phyloP scores from a whole-genome alignment of 2,329 filamentous ascomycete genomes.

The Penicillium sp. region DNA sequence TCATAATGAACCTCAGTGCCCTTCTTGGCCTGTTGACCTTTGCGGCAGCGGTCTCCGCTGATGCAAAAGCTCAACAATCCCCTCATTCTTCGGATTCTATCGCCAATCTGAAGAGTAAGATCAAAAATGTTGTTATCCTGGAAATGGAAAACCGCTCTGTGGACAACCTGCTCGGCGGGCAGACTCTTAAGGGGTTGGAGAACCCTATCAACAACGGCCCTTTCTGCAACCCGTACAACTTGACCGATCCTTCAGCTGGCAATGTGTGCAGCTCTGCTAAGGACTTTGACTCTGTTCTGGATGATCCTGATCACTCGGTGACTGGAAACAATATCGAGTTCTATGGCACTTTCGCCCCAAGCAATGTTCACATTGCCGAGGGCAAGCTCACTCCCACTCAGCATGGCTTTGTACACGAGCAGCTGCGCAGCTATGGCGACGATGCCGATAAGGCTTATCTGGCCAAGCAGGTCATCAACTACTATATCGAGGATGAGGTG shows the following conservation, averaged over 20 bases:
- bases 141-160: constrained; percentile 49
- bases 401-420: constrained; percentile 46
- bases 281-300: constrained; percentile 44
- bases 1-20: constrained; percentile 24
- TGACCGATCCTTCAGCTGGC: constrained; percentile 32
- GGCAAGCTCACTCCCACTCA: constrained; percentile 34
- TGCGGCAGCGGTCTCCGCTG: constrained; percentile 21
- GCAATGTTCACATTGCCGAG: constrained; percentile 37
- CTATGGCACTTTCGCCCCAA: constrained; percentile 43
- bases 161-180: constrained; percentile 48
- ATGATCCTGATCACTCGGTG: constrained; percentile 47
- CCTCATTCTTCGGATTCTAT: constrained; percentile 19
- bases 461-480: constrained; percentile 46
- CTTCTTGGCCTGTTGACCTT: constrained; percentile 29
- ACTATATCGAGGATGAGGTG: constrained; percentile 47
- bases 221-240: constrained; percentile 45
- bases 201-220: constrained; percentile 47
- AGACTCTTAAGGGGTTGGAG: constrained; percentile 40
- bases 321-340: constrained; percentile 49
- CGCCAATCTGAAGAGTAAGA: constrained; percentile 34
- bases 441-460: constrained; percentile 33
- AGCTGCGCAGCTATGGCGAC: constrained; percentile 37
- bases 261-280: constrained; percentile 35
- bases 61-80: constrained; percentile 3
- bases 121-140: constrained; percentile 41